phyloP scores from a whole-genome alignment of 2,329 filamentous ascomycete genomes.

The Thermoascus crustaceus region DNA sequence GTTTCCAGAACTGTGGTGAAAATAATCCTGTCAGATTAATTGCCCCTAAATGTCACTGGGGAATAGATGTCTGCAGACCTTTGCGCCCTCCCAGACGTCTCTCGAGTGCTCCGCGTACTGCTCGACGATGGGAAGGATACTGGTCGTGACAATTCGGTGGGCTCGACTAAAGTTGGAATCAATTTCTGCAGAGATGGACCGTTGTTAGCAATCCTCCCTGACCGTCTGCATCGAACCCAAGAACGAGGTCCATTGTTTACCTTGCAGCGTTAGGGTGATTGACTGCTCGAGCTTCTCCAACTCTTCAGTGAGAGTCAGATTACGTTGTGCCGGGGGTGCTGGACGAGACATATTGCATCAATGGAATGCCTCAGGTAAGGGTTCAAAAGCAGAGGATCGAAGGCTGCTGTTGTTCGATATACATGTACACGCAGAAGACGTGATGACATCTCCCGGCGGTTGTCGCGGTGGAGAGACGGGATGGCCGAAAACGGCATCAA shows the following conservation, averaged over 20 bases:
- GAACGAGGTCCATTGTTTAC: slow-evolving; percentile 24
- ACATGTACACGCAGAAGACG: background rate
- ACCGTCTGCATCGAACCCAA: slow-evolving; percentile 4
- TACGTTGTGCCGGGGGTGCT: slow-evolving; percentile 42
- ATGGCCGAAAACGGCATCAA: slow-evolving; percentile 22
- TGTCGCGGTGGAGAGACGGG: slow-evolving; percentile 19
- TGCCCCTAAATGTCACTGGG: background rate
- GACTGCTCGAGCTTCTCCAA: slow-evolving; percentile 93
- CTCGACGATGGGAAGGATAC: slow-evolving; percentile 86
- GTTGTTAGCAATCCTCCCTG: slow-evolving; percentile 9
- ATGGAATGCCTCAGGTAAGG: background rate
- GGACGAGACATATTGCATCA: slow-evolving; percentile 45
- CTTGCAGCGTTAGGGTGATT: slow-evolving; percentile 91
- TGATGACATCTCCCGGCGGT: slow-evolving; percentile 1
- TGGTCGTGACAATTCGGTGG: slow-evolving; percentile 89
- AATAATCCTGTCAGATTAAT: slow-evolving; percentile 7
- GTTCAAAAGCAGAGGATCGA: too few species aligned
- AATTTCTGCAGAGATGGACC: slow-evolving; percentile 59
- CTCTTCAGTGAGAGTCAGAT: slow-evolving; percentile 82
- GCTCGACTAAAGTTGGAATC: slow-evolving; percentile 97
- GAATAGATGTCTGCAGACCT: slow-evolving; percentile 47
- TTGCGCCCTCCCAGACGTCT: slow-evolving; percentile 93
- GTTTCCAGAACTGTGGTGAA: slow-evolving; percentile 81
- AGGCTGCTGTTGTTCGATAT: background rate
- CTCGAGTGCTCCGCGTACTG: slow-evolving; percentile 91